These are phyloP conservation scores for Stephanodiscus minutulus DNA, from an alignment of 108 stramenopile species.

Conservation along the genomic window DNA sequence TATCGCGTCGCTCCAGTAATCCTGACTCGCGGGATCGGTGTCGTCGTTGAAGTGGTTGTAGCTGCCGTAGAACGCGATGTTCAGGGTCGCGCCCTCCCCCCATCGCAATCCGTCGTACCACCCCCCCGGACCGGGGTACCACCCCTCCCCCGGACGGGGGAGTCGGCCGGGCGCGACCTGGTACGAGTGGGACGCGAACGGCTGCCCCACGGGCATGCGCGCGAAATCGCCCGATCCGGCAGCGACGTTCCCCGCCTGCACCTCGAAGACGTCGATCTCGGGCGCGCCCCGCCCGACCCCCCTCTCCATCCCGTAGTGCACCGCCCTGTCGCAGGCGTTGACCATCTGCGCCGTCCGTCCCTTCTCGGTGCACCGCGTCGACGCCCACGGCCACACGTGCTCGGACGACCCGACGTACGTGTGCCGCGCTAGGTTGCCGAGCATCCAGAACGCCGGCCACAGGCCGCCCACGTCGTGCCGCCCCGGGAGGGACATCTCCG, in stretches of 20 bases:
- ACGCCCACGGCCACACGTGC: constrained; percentile 90
- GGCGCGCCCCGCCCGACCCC: constrained; percentile 93
- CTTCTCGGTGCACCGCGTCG: constrained; percentile 62
- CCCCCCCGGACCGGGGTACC: constrained; percentile 85
- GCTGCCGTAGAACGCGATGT: constrained; percentile 93
- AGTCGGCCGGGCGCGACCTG: constrained; percentile 89
- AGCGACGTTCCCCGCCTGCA: constrained; percentile 74
- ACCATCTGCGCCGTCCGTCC: constrained; percentile 62
- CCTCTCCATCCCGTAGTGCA: constrained; percentile 85
- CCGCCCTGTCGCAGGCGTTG: constrained; percentile 77
- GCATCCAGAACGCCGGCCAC: constrained; percentile 98
- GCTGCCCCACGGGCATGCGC: constrained; percentile 81
- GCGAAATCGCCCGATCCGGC: constrained; percentile 66
- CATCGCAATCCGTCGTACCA: constrained; percentile 90
- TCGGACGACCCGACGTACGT: constrained; percentile 92
- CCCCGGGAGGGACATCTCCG: constrained; percentile 88
- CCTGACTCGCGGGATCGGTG: constrained; percentile 61
- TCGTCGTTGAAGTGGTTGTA: constrained; percentile 87
- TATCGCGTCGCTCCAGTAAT: constrained; percentile 95
- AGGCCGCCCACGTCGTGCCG: constrained; percentile 81
- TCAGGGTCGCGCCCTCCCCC: constrained; percentile 80
- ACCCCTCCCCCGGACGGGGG: constrained; percentile 75
- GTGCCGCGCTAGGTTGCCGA: constrained; percentile 95
- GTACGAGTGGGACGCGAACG: constrained; percentile 81
- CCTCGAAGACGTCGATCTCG: constrained; percentile 98